phyloP scores from a whole-genome alignment of 2,329 filamentous ascomycete genomes.

The Trichoderma sp. region DNA sequence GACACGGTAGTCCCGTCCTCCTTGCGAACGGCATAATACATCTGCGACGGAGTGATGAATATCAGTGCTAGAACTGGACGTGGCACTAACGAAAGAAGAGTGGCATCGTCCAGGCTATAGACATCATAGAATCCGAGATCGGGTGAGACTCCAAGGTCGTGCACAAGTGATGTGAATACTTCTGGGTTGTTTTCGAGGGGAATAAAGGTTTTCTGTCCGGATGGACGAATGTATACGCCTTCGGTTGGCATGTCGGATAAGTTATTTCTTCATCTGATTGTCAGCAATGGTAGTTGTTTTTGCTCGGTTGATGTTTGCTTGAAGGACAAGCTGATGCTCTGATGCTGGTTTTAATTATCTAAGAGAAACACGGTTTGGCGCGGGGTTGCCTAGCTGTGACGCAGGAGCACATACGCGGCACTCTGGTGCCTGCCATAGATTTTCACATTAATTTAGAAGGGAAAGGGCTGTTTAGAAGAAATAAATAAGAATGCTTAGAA shows the following conservation, averaged over 20 bases:
- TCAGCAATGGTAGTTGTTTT: not conserved
- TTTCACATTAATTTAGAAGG: not conserved
- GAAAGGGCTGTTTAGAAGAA: not conserved
- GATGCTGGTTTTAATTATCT: not conserved
- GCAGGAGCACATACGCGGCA: conserved; percentile 8
- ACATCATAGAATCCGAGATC: conserved; percentile 76
- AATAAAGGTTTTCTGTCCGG: conserved; percentile 37
- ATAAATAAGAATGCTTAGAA: not conserved
- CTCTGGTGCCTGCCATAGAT: not conserved
- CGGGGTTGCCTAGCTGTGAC: conserved; percentile 13
- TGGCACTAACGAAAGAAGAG: conserved; percentile 67
- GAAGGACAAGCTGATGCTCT: not conserved
- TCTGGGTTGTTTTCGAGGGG: conserved; percentile 64
- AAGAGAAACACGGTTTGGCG: not conserved
- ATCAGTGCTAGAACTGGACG: conserved; percentile 74
- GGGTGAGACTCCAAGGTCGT: conserved; percentile 66
- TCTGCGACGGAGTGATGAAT: conserved; percentile 66
- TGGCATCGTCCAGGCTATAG: conserved; percentile 73
- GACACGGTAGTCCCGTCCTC: conserved; percentile 27
- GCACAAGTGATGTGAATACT: conserved; percentile 70
- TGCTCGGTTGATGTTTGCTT: not conserved
- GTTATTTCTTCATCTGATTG: not conserved
- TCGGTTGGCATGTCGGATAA: conserved; percentile 29
- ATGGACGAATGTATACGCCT: conserved; percentile 30
- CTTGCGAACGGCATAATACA: conserved; percentile 45